Conservation (phyloP, 116 monocot genomes). For the Trichopus zeylanicus region DNA sequence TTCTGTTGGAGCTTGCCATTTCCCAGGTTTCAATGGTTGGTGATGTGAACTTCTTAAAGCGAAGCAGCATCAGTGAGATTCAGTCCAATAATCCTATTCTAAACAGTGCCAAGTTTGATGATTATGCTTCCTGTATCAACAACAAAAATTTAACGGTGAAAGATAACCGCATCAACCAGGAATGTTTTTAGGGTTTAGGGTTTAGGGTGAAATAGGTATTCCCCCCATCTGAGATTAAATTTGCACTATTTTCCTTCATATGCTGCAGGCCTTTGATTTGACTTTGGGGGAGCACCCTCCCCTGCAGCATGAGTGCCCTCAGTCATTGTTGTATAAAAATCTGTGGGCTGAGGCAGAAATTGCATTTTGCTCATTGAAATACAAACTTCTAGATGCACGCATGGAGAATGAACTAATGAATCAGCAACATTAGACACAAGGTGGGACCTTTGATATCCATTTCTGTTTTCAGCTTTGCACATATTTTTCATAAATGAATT, state of each 20-base stretch:
- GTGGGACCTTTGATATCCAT: background rate
- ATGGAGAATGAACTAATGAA: conserved; percentile 12
- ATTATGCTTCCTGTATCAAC: background rate
- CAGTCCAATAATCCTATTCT: background rate
- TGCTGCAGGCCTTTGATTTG: conserved; percentile 11
- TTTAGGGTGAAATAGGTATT: background rate
- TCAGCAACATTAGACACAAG: conserved; percentile 5
- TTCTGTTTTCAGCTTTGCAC: background rate
- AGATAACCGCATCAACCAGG: conserved; percentile 3
- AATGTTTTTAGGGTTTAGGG: background rate
- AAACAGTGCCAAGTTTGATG: background rate
- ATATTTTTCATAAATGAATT: background rate
- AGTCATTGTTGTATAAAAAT: conserved; percentile 26
- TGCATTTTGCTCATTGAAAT: conserved; percentile 34
- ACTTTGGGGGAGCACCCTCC: conserved; percentile 2
- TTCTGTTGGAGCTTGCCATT: no score
- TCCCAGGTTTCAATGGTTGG: background rate
- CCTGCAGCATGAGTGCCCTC: conserved; percentile 18
- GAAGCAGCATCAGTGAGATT: background rate
- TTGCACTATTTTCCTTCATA: background rate
- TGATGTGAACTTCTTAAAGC: background rate
- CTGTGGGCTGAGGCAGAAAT: conserved; percentile 52
- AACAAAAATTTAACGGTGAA: background rate
- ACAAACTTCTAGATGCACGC: conserved; percentile 35
- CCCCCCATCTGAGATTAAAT: no score